Base-by-base conservation (phyloP, 2,329 filamentous ascomycete genomes). In the Shiraia sp. region DNA sequence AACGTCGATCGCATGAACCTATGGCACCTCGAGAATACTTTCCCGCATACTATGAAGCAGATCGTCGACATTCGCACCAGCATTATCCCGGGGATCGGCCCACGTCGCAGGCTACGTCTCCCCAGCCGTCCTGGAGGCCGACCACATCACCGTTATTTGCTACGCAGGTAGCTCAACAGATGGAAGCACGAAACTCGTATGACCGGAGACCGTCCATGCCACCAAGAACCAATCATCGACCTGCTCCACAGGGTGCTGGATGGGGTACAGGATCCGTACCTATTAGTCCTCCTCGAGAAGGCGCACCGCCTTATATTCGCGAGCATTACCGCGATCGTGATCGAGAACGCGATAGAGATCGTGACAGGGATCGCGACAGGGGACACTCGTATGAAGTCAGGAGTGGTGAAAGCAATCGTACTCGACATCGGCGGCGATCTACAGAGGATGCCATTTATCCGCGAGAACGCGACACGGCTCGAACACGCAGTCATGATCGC, bases 81-180 rank as follows among this genome's bases (percentile, higher is more conserved):
- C 46, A 49, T 10, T 39, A 57, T 7, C 19, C 51, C 2, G 43
- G 40, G 28, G 52, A 49, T 31, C 42, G 58, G 37, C 41, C 55
- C 36, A 17, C 47, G 24, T 40, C 59, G 32, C 49, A 37, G 10
- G 47, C 55, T 12, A 49, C 51, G 8, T 53, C 57, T 23, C 53
- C 53, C 6, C 51, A 51, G n/a, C 56, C 60, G 10, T 58, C 66
- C 1, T 78, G 75, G 49, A 71, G 63, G 5, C 75, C 75, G 2
- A 74, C 70, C 2, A 71, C 70, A 30, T 62, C 66, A 1, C 75
- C 75, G 3, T 53, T 76, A 3, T 77, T 77, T 45, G 75, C 75
- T 3, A 72, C 73, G 1, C 71, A 73, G 12, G 67, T 75, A 4
- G 72, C 72, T 22, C 19, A 22, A 6, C 66, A 70, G 17, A 40